phyloP scores from a whole-genome alignment of 768 basidiomycete genomes.

The Mycena haematopus region DNA sequence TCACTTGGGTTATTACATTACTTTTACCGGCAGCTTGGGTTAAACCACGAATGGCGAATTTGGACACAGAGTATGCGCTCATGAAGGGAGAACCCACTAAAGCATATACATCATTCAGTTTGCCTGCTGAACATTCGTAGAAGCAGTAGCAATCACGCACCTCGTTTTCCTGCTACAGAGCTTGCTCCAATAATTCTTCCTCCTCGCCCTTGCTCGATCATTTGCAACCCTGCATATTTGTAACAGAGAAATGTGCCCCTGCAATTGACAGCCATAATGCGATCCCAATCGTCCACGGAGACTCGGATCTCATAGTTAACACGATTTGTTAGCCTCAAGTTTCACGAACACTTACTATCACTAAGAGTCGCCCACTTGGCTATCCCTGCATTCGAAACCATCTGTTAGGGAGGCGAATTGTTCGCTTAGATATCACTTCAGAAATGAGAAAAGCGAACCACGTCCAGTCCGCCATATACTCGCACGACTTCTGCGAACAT shows the following conservation, averaged over 20 bases:
- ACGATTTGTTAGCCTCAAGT: background rate
- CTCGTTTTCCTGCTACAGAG: slow-evolving; percentile 28
- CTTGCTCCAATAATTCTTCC: slow-evolving; percentile 45
- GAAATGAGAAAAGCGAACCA: slow-evolving; percentile 1
- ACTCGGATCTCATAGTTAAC: background rate
- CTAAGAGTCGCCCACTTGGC: background rate
- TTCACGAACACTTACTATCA: background rate
- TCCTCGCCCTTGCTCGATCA: slow-evolving; percentile 46
- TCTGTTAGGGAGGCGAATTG: slow-evolving; percentile 20
- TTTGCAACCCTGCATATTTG: slow-evolving; percentile 45
- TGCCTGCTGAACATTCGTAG: too few species aligned
- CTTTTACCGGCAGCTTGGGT: slow-evolving; percentile 20
- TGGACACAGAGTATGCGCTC: slow-evolving; percentile 36
- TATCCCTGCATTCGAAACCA: slow-evolving; percentile 39
- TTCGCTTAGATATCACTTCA: background rate
- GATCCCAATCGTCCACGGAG: slow-evolving; percentile 35
- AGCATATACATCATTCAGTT: slow-evolving; percentile 10
- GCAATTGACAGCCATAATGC: slow-evolving; percentile 38
- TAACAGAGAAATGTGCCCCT: slow-evolving; percentile 45
- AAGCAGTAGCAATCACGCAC: background rate
- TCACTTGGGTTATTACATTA: background rate
- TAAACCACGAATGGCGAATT: slow-evolving; percentile 34
- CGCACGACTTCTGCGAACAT: slow-evolving; percentile 38
- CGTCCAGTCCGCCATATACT: slow-evolving; percentile 40
- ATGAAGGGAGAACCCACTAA: slow-evolving; percentile 8